These are phyloP conservation scores for Aegilops speltoides DNA, from an alignment of 176 grass and related monocot species.

Conservation along the genomic window DNA sequence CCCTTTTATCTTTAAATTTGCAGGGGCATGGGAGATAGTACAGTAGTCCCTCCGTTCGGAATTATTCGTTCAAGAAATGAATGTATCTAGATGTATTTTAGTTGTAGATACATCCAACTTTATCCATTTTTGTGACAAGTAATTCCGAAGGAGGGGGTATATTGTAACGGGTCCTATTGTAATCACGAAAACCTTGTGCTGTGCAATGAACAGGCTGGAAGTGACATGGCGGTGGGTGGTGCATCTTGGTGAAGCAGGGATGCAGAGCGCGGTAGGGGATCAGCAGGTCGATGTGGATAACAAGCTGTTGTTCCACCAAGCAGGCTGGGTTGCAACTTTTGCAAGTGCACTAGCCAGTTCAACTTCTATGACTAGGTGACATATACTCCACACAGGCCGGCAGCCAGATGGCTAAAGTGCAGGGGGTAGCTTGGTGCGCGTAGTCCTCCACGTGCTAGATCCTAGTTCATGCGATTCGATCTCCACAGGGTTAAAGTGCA, in stretches of 20 bases:
- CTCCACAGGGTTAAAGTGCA: neutral
- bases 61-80: too few relatives aligned
- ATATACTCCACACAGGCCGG: neutral
- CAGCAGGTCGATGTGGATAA: neutral
- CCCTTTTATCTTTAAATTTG: neutral
- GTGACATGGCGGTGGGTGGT: neutral
- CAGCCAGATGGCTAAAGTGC: neutral
- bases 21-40: neutral
- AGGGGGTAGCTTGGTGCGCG: neutral
- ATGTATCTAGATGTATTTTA: too few relatives aligned
- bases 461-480: neutral
- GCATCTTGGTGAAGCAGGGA: neutral
- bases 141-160: too few relatives aligned
- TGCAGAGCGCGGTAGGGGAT: neutral
- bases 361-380: neutral
- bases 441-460: neutral
- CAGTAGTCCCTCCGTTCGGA: too few relatives aligned
- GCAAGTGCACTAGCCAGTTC: neutral
- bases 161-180: too few relatives aligned
- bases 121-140: too few relatives aligned
- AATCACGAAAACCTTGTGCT: neutral
- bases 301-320: neutral
- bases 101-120: too few relatives aligned
- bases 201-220: neutral
- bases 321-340: neutral